Percentiles rank a stretch among this genome's conserved stretches.
Conservation (phyloP, 1,284 basidiomycete genomes). For the Caloboletus inedulis region DNA sequence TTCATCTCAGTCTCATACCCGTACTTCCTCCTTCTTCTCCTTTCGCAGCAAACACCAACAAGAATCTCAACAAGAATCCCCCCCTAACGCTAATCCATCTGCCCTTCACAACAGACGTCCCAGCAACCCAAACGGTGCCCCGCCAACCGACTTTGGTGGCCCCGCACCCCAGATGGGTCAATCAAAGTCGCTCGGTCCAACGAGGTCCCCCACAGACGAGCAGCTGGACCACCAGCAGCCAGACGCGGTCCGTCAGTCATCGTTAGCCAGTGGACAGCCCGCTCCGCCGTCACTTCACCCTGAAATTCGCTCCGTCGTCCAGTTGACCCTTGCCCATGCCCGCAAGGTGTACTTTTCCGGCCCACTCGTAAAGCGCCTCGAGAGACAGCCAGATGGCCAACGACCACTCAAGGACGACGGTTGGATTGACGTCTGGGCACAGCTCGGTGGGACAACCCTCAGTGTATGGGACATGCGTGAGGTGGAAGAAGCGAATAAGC, state of each 20-base stretch:
- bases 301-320: conserved; percentile 74
- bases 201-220: conserved; percentile 21
- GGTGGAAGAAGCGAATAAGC: conserved; percentile 75
- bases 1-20: conserved; percentile 28
- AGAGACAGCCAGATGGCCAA: conserved; percentile 74
- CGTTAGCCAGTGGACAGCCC: conserved; percentile 23
- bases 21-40: conserved; percentile 44
- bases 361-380: conserved; percentile 69
- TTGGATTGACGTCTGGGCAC: conserved; percentile 93
- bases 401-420: conserved; percentile 72
- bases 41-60: conserved; percentile 34
- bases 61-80: conserved; percentile 17
- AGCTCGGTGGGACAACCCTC: conserved; percentile 89
- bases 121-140: conserved; percentile 9
- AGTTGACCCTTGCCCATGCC: conserved; percentile 64
- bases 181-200: conserved; percentile 32
- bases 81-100: conserved; percentile 3
- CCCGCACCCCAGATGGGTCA: conserved; percentile 32
- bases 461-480: conserved; percentile 89
- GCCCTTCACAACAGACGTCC: conserved; percentile 12
- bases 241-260: conserved; percentile 18
- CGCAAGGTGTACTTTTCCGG: conserved; percentile 82
- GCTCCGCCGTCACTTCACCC: conserved; percentile 55
- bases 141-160: conserved; percentile 20
- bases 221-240: conserved; percentile 14